Percentiles rank a stretch among this genome's conserved stretches.
Conservation (phyloP, 2,329 filamentous ascomycete genomes). For the Plectosphaerella plurivora region DNA sequence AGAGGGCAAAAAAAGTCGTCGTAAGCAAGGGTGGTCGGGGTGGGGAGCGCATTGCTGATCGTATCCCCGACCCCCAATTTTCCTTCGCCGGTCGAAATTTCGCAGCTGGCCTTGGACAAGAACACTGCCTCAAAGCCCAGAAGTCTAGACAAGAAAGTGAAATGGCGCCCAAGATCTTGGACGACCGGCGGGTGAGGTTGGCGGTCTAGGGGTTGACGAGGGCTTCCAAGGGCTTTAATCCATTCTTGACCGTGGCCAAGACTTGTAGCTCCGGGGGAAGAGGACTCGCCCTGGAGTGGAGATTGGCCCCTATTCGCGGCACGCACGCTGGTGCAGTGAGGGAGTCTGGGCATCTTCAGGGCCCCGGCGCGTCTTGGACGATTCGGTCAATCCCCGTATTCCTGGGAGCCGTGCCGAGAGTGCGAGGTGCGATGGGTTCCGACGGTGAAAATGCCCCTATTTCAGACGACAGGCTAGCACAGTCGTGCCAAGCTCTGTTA, state of each 20-base stretch:
- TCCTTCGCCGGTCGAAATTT: background rate
- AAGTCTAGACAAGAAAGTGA: background rate
- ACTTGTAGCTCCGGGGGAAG: background rate
- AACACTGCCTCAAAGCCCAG: background rate
- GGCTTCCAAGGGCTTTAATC: background rate
- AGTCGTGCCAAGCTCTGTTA: background rate
- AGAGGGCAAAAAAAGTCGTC: background rate
- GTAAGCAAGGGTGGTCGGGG: background rate
- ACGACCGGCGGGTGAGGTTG: background rate
- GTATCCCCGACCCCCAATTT: background rate
- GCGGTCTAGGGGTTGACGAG: background rate
- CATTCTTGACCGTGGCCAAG: background rate
- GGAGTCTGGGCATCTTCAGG: no score
- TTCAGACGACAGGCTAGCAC: background rate
- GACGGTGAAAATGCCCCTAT: background rate
- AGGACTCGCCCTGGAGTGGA: no score
- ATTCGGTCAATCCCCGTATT: no score
- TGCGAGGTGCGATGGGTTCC: no score
- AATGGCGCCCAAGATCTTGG: background rate
- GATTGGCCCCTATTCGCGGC: no score
- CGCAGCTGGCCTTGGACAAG: background rate
- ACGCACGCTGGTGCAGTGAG: no score
- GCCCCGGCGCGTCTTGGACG: no score
- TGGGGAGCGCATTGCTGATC: background rate
- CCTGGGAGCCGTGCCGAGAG: no score